phyloP scores from a whole-genome alignment of 2,329 filamentous ascomycete genomes.

The Purpureocillium lavendulum region DNA sequence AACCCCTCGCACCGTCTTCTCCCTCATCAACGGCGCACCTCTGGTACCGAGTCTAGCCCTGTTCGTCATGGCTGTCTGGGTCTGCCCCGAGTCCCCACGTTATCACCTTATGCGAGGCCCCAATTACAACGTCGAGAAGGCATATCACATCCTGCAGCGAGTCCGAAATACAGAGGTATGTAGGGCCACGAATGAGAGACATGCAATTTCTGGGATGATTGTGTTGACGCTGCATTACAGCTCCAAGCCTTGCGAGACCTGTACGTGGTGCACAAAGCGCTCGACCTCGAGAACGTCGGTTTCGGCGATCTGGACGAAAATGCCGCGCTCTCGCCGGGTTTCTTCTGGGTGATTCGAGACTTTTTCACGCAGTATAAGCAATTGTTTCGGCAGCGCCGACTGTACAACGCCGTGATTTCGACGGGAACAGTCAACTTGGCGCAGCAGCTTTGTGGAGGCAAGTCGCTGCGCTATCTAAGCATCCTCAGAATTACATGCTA shows the following conservation, averaged over 20 bases:
- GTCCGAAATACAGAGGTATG: constrained; percentile 29
- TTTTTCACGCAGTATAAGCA: constrained; percentile 19
- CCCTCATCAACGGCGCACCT: constrained; percentile 29
- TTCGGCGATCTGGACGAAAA: constrained; percentile 12
- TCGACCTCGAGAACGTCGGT: constrained; percentile 19
- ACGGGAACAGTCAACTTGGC: constrained; percentile 21
- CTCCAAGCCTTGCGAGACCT: constrained; percentile 32
- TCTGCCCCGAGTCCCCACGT: constrained; percentile 33
- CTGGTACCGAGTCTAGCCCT: constrained; percentile 26
- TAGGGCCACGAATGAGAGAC: too few relatives aligned
- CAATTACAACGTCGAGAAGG: constrained; percentile 26
- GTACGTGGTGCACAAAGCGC: constrained; percentile 28
- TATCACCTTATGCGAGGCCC: constrained; percentile 31
- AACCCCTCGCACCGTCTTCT: constrained; percentile 9
- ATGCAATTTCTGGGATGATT: too few relatives aligned
- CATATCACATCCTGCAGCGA: constrained; percentile 24
- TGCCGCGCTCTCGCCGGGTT: constrained; percentile 15
- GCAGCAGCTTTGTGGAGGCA: constrained; percentile 23
- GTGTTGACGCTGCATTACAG: constrained; percentile 9
- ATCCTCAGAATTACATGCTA: too few relatives aligned
- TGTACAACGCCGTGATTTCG: constrained; percentile 22
- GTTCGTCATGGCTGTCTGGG: constrained; percentile 23
- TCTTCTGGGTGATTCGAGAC: constrained; percentile 17
- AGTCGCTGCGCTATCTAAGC: too few relatives aligned
- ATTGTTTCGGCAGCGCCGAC: constrained; percentile 16